phyloP scores from a whole-genome alignment of 768 basidiomycete species.

The Cantharellus cinnabarinus region DNA sequence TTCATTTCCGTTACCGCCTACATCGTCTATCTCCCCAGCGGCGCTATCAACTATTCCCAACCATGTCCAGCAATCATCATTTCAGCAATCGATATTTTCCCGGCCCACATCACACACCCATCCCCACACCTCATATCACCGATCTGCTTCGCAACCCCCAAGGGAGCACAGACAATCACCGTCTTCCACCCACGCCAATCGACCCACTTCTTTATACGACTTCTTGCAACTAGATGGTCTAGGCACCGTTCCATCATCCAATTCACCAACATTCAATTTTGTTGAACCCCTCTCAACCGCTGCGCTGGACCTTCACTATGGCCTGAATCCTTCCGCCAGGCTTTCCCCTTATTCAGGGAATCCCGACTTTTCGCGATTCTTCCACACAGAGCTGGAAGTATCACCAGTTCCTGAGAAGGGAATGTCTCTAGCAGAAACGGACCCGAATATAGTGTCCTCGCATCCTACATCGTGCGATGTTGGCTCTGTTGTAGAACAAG shows the following conservation, averaged over 20 bases:
- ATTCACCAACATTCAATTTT: not conserved
- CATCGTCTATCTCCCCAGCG: not conserved
- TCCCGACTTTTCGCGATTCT: no score
- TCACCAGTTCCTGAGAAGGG: not conserved
- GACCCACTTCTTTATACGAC: not conserved
- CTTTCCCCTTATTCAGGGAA: no score
- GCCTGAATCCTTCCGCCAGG: not conserved
- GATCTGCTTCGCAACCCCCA: not conserved
- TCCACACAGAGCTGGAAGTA: not conserved
- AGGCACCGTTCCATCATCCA: not conserved
- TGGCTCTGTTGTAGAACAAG: not conserved
- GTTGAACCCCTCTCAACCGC: not conserved
- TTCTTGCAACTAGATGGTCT: not conserved
- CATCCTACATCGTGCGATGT: not conserved
- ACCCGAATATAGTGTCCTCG: not conserved
- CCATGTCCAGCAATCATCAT: not conserved
- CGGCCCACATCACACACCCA: not conserved
- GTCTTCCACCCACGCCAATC: not conserved
- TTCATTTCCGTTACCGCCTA: not conserved
- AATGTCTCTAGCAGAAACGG: not conserved
- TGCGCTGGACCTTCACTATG: conserved; percentile 3
- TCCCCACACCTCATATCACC: not conserved
- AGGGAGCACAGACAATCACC: conserved; percentile 1
- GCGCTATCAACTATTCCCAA: not conserved
- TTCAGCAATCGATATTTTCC: not conserved